Percentiles rank a stretch among this genome's conserved stretches.
Evolutionary conservation across 768 basidiomycete species (phyloP).

Genomic region (Hericium alpestre): DNA sequence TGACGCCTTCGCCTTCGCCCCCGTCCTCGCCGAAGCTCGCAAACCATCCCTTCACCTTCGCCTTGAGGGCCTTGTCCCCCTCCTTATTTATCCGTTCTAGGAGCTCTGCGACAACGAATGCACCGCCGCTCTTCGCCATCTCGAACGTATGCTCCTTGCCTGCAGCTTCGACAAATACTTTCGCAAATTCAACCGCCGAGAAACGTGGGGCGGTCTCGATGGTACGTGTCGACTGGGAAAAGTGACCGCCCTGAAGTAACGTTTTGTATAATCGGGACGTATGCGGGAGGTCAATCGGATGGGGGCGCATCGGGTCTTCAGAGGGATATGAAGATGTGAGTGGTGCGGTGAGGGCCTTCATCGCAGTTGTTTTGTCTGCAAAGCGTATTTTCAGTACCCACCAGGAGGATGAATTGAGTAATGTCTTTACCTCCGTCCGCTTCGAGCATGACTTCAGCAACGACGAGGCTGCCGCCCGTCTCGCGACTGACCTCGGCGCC

Average conservation of each 20-base stretch:
- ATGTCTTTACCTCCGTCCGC: conserved; percentile 63
- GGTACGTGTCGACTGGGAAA: conserved; percentile 46
- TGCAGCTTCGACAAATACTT: conserved; percentile 42
- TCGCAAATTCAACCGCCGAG: conserved; percentile 51
- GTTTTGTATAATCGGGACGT: conserved; percentile 80
- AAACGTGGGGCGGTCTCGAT: conserved; percentile 45
- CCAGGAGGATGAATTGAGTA: not conserved
- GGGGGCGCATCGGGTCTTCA: conserved; percentile 35
- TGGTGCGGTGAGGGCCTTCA: conserved; percentile 46
- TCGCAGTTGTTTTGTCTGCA: conserved; percentile 62
- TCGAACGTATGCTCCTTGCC: conserved; percentile 39
- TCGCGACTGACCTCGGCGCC: conserved; percentile 59
- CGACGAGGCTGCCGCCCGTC: conserved; percentile 68
- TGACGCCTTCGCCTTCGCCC: conserved; percentile 6
- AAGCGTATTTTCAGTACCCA: too few relatives aligned
- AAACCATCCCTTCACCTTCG: not conserved
- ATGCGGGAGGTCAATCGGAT: conserved; percentile 75
- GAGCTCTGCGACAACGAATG: conserved; percentile 68
- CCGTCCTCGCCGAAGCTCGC: not conserved
- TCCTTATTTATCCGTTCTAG: conserved; percentile 42
- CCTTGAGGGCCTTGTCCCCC: not conserved
- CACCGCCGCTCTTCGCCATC: conserved; percentile 54
- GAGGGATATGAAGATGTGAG: conserved; percentile 52
- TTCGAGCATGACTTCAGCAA: conserved; percentile 75
- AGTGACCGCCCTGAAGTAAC: conserved; percentile 86